Evolutionary conservation across 257 asterid genomes (phyloP), one percentile per base, ranked within the genome.

Genomic region (Jacaranda copaia): DNA sequence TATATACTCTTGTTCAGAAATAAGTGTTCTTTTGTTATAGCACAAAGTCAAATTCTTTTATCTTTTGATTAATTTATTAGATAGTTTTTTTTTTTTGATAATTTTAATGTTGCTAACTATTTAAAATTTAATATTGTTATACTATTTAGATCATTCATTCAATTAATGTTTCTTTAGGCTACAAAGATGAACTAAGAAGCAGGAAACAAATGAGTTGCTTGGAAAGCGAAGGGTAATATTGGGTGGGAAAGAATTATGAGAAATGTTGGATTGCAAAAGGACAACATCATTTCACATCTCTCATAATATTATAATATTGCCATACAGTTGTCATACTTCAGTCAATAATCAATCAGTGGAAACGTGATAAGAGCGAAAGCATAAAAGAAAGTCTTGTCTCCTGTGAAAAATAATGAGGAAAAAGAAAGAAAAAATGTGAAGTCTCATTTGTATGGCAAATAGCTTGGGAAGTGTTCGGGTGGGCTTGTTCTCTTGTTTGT

Each of bases 301-400:
- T 58, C 39, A 53, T 60, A 19, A 43, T 56, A 2, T 16, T 18
- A 39, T 48, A 49, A 6, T 71, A 75, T 57, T 76, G 86, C 75
- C 20, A 79, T 58, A 73, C 84, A 83, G 85, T 79, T 87, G 87
- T 80, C 72, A 58, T 32, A 49, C 49, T 55, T 19, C 18, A 48
- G 39, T 60, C 14, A 4, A 63, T 15, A 10, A 52, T 64, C 74
- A 25, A 25, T 25, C 32, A 43, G 66, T 77, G 72, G 77, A 77
- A 46, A 51, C 62, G 69, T 68, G 71, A 69, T 25, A 11, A 66
- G 36, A 57, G 57, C 75, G 56, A 67, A 76, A 76, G 75, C 20
- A 32, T 25, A 36, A 45, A 25, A 15, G 12, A 6, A 15, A 0
- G 25, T 25, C 8, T 72, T 42, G 14, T 66, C 48, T 68, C 45